Conservation (phyloP, 169 alveolate species). For the Cryptosporidium sp. region DNA sequence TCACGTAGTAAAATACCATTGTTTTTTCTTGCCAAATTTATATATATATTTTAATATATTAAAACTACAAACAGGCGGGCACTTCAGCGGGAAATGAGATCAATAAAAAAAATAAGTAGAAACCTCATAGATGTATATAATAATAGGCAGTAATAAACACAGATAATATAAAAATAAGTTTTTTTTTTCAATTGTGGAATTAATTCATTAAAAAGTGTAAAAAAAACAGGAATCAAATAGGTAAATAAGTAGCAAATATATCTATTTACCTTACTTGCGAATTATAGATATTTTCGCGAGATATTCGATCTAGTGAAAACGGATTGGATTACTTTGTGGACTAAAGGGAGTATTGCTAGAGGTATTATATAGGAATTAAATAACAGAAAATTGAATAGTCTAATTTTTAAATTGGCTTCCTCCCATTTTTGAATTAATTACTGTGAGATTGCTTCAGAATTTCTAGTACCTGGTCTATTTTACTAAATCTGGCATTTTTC, state of each 20-base stretch:
- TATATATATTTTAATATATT: too few species aligned
- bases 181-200: neutral
- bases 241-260: neutral
- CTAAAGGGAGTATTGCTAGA: neutral
- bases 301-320: neutral
- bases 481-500: constrained; percentile 8
- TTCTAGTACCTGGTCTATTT: constrained; percentile 2
- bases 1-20: too few species aligned
- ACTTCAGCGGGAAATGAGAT: neutral
- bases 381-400: neutral
- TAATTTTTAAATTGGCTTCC: neutral
- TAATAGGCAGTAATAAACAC: neutral
- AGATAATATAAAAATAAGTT: neutral
- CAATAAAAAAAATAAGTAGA: constrained; percentile 5
- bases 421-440: neutral
- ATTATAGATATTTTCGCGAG: neutral
- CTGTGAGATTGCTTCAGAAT: neutral
- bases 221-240: neutral
- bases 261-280: neutral
- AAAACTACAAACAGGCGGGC: neutral
- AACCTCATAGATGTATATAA: constrained; percentile 1
- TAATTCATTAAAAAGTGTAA: neutral
- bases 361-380: neutral
- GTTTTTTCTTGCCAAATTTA: too few species aligned
- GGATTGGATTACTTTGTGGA: neutral